These are phyloP conservation scores for Gamarada debralockiae DNA, from an alignment of 495 filamentous ascomycete species.

Conservation along the genomic window DNA sequence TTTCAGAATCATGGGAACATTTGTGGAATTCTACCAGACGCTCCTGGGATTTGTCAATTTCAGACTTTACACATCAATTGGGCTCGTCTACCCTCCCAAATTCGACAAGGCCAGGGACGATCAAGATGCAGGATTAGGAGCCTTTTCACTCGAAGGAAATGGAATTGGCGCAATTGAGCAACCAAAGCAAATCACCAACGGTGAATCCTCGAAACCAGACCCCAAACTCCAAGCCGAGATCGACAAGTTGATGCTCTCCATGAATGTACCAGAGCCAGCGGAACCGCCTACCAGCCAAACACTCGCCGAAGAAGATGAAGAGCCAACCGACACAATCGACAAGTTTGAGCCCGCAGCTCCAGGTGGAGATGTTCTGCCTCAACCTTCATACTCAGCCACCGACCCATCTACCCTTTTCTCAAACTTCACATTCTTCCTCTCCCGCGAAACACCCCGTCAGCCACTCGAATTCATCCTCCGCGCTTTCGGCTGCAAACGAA, in stretches of 20 bases:
- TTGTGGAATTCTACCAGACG: constrained; percentile 98
- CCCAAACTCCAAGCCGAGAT: constrained; percentile 53
- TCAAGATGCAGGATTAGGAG: constrained; percentile 83
- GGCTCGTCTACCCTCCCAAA: constrained; percentile 90
- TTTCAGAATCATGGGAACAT: constrained; percentile 98
- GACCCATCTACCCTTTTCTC: constrained; percentile 70
- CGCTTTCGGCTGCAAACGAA: constrained; percentile 91
- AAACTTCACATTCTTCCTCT: constrained; percentile 86
- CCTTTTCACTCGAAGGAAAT: constrained; percentile 81
- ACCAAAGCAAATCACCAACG: constrained; percentile 26
- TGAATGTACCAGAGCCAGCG: constrained; percentile 39
- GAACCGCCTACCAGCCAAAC: constrained; percentile 21
- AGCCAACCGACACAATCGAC: constrained; percentile 68
- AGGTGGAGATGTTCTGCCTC: constrained; percentile 80
- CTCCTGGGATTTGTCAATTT: constrained; percentile 94
- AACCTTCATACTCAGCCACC: constrained; percentile 61
- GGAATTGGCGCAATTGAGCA: constrained; percentile 50
- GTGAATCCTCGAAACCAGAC: constrained; percentile 17
- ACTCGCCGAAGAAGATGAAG: constrained; percentile 45
- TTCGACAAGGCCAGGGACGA: constrained; percentile 86
- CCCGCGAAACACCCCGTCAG: constrained; percentile 86
- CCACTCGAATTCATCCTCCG: constrained; percentile 92
- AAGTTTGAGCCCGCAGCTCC: constrained; percentile 76
- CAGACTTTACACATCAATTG: constrained; percentile 83
- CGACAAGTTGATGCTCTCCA: constrained; percentile 47